phyloP scores from a whole-genome alignment of 73 alveolate species.

The Paramecium sonneborni region DNA sequence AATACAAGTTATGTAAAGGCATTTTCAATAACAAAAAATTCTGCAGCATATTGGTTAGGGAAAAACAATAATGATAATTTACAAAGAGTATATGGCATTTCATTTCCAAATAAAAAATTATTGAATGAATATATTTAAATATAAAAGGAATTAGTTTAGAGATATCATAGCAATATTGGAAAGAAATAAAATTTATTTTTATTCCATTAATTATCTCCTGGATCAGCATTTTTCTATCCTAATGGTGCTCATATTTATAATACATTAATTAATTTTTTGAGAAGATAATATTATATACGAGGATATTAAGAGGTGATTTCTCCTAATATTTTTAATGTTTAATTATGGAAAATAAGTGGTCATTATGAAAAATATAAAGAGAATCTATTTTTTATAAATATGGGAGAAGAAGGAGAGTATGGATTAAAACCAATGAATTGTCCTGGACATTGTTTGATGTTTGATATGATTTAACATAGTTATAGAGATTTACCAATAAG shows the following conservation, averaged over 20 bases:
- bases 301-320: slow-evolving; percentile 98
- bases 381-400: slow-evolving; percentile 95
- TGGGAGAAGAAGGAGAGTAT: slow-evolving; percentile 95
- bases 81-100: slow-evolving; percentile 98
- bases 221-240: slow-evolving; percentile 97
- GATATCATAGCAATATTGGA: slow-evolving; percentile 99
- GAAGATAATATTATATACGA: slow-evolving; percentile 93
- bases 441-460: slow-evolving; percentile 99
- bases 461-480: slow-evolving; percentile 86
- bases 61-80: slow-evolving; percentile 95
- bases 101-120: slow-evolving; percentile 96
- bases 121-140: slow-evolving; percentile 93
- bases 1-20: slow-evolving; percentile 96
- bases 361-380: slow-evolving; percentile 99
- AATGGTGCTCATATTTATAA: slow-evolving; percentile 95
- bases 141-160: slow-evolving; percentile 97
- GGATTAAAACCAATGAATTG: slow-evolving; percentile 99
- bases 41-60: slow-evolving; percentile 99
- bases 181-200: slow-evolving; percentile 93
- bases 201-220: slow-evolving; percentile 96
- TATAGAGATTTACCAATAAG: slow-evolving; percentile 99
- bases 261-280: slow-evolving; percentile 92
- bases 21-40: slow-evolving; percentile 95
- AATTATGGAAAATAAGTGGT: slow-evolving; percentile 99
- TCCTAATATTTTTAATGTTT: slow-evolving; percentile 96